Evolutionary conservation across 306 rosid species (phyloP).

Genomic region (Datisca glomerata): DNA sequence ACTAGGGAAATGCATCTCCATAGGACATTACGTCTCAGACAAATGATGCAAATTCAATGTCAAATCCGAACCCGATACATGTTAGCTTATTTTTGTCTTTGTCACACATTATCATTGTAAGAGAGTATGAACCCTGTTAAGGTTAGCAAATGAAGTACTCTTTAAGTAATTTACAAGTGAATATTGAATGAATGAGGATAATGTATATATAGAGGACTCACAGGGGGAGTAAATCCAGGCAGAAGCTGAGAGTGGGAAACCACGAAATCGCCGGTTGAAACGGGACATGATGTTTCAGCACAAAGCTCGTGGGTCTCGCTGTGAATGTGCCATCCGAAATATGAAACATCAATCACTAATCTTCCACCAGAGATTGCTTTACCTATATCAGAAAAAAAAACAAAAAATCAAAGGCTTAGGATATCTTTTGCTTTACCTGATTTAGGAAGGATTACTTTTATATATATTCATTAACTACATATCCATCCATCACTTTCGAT

Average conservation of each 20-base stretch:
- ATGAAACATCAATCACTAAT: constrained; percentile 60
- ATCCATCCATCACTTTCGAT: too few relatives aligned
- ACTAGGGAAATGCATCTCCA: too few relatives aligned
- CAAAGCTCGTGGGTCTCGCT: constrained; percentile 80
- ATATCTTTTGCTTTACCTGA: neutral
- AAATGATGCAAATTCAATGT: constrained; percentile 50
- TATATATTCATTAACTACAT: too few relatives aligned
- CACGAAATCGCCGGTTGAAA: constrained; percentile 59
- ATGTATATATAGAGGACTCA: constrained; percentile 25
- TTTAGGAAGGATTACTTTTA: too few relatives aligned
- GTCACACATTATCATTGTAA: constrained; percentile 62
- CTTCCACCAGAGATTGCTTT: constrained; percentile 57
- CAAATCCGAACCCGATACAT: constrained; percentile 57
- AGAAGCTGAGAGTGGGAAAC: constrained; percentile 63
- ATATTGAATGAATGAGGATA: neutral
- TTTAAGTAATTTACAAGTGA: neutral
- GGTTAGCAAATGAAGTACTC: neutral
- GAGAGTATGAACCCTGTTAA: constrained; percentile 61
- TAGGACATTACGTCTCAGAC: too few relatives aligned
- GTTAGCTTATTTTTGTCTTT: constrained; percentile 39
- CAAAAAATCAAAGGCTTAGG: neutral
- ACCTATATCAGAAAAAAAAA: constrained; percentile 26
- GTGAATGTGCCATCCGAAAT: constrained; percentile 69
- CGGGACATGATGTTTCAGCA: constrained; percentile 74
- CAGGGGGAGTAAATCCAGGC: constrained; percentile 80